Percentiles rank a stretch among this genome's conserved stretches.
Evolutionary conservation across 1,284 basidiomycete species (phyloP).

Genomic region (Sporisorium reilianum): DNA sequence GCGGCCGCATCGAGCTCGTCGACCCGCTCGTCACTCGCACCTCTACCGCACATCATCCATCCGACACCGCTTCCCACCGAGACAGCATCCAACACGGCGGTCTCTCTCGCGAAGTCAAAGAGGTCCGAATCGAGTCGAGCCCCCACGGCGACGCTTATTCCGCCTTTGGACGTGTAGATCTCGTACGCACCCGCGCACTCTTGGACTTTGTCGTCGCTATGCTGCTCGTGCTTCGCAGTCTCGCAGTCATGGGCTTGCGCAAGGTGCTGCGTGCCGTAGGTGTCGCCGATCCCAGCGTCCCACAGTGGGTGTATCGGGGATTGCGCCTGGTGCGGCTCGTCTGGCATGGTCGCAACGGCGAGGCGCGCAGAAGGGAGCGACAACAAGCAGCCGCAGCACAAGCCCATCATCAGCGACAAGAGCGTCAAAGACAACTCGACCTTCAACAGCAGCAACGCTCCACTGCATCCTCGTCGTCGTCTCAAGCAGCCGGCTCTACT

Average conservation of each 20-base stretch:
- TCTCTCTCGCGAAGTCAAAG: constrained; percentile 46
- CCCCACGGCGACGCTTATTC: constrained; percentile 15
- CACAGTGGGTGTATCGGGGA: constrained; percentile 25
- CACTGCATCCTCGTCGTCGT: not conserved
- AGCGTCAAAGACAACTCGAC: constrained; percentile 2
- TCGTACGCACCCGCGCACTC: constrained; percentile 25
- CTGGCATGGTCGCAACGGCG: constrained; percentile 66
- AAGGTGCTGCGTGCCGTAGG: constrained; percentile 18
- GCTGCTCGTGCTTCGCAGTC: constrained; percentile 19
- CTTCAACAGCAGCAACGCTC: not conserved
- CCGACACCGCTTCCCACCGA: not conserved
- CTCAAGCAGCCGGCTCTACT: not conserved
- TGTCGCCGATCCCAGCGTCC: constrained; percentile 35
- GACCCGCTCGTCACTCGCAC: constrained; percentile 14
- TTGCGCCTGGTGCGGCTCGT: constrained; percentile 55
- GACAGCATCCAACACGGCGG: constrained; percentile 14
- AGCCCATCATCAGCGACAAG: constrained; percentile 6
- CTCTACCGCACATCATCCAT: not conserved
- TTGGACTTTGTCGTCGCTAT: constrained; percentile 19
- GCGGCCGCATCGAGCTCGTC: constrained; percentile 36
- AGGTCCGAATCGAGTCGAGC: constrained; percentile 43
- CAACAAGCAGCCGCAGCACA: constrained; percentile 15
- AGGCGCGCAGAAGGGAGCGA: constrained; percentile 37
- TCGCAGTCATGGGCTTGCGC: constrained; percentile 13
- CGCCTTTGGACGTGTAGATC: constrained; percentile 21